Evolutionary conservation across 2,329 filamentous ascomycete species (phyloP).

Genomic region (Cercospora zeae-maydis): DNA sequence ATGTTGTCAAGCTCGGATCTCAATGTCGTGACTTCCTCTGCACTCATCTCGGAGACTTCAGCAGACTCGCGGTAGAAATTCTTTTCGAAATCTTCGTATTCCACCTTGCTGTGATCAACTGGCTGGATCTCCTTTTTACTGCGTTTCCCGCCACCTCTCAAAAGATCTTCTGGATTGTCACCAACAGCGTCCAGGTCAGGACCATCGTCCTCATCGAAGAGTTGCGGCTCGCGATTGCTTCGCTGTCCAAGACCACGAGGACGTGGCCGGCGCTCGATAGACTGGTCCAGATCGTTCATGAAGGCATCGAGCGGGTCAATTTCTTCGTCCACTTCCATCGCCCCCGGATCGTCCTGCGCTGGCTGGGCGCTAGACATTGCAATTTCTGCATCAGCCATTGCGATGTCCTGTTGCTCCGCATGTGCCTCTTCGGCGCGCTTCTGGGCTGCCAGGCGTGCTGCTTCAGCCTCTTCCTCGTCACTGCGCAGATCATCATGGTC

Average conservation of each 20-base stretch:
- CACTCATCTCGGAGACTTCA: conserved; percentile 77
- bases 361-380: conserved; percentile 26
- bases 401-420: conserved; percentile 47
- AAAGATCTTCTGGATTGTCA: conserved; percentile 60
- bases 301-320: conserved; percentile 94
- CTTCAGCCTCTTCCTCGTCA: conserved; percentile 84
- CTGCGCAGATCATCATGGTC: conserved; percentile 72
- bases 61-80: conserved; percentile 91
- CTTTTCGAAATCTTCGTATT: conserved; percentile 83
- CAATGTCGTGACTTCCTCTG: conserved; percentile 76
- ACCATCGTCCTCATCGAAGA: conserved; percentile 82
- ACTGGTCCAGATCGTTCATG: conserved; percentile 69
- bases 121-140: conserved; percentile 96
- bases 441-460: conserved; percentile 74
- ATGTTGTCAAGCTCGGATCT: conserved; percentile 90
- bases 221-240: conserved; percentile 67
- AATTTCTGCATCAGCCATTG: conserved; percentile 41
- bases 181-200: conserved; percentile 61
- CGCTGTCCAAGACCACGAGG: conserved; percentile 43
- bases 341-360: conserved; percentile 11
- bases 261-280: conserved; percentile 39
- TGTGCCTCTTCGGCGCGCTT: conserved; percentile 59
- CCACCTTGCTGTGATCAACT: conserved; percentile 80
- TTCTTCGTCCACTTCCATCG: conserved; percentile 57
- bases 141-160: conserved; percentile 57